These are phyloP conservation scores for Entomophthora muscae DNA, from an alignment of 371 early-diverging fungal genomes.

Conservation along the genomic window DNA sequence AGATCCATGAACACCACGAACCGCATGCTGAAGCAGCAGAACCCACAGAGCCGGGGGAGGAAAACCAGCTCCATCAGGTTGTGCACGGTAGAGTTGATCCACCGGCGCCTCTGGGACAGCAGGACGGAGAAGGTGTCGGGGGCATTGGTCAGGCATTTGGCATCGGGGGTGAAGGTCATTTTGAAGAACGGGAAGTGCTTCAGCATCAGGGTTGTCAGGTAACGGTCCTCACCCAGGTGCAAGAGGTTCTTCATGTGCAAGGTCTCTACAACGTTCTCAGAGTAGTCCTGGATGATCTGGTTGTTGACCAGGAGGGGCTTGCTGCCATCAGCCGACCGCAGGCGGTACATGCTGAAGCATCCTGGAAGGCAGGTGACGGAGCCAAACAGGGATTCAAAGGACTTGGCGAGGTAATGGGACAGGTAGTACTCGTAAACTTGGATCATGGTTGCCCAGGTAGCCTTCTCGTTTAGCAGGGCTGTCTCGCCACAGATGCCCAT, in stretches of 20 bases:
- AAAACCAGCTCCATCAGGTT: conserved; percentile 83
- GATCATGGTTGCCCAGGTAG: conserved; percentile 94
- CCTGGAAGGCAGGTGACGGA: conserved; percentile 93
- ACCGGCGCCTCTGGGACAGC: conserved; percentile 90
- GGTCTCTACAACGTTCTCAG: conserved; percentile 86
- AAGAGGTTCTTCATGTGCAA: conserved; percentile 90
- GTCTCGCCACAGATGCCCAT: conserved; percentile 94
- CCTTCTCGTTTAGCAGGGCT: conserved; percentile 66
- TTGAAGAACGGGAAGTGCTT: conserved; percentile 95
- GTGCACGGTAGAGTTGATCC: conserved; percentile 97
- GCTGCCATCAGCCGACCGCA: conserved; percentile 23
- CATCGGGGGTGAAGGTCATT: conserved; percentile 88
- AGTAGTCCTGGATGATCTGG: conserved; percentile 81
- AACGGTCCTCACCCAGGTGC: conserved; percentile 73
- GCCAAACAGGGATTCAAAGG: conserved; percentile 98
- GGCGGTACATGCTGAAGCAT: conserved; percentile 90
- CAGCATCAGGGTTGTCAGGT: conserved; percentile 93
- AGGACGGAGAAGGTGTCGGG: conserved; percentile 90
- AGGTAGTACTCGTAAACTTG: conserved; percentile 99
- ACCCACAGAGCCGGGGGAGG: conserved; percentile 84
- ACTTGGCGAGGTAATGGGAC: conserved; percentile 93
- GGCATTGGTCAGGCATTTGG: conserved; percentile 88
- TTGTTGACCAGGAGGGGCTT: conserved; percentile 76
- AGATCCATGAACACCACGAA: conserved; percentile 90
- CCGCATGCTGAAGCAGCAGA: conserved; percentile 98